Evolutionary conservation across 257 asterid genomes (phyloP).

Genomic region (Leonotis leonurus): DNA sequence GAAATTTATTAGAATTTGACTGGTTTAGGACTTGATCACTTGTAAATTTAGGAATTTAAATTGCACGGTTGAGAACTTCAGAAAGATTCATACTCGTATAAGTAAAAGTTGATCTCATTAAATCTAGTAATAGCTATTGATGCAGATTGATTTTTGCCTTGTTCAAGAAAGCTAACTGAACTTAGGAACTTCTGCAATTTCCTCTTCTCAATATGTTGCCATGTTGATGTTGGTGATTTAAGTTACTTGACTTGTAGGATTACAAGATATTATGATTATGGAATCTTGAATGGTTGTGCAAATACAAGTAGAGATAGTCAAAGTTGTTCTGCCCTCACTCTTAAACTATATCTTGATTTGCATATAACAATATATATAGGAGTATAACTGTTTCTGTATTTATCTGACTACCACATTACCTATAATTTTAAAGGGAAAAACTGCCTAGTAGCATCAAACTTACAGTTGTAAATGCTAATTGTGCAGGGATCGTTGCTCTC

Average conservation of each 20-base stretch:
- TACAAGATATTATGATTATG: background rate
- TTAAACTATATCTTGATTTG: background rate
- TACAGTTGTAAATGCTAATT: background rate
- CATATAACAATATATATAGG: background rate
- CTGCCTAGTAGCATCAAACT: background rate
- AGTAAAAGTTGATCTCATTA: background rate
- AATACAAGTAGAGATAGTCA: background rate
- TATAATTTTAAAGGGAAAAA: background rate
- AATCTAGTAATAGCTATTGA: too few species aligned
- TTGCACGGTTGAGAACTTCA: too few species aligned
- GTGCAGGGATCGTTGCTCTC: background rate
- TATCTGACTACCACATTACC: background rate
- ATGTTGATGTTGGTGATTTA: background rate
- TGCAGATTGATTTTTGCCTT: background rate
- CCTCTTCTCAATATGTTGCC: background rate
- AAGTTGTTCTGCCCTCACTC: background rate
- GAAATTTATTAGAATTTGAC: background rate
- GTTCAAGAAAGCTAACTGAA: background rate
- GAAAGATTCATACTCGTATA: too few species aligned
- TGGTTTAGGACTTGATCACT: background rate
- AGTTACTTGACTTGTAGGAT: background rate
- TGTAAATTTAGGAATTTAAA: too few species aligned
- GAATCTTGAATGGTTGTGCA: background rate
- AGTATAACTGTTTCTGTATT: background rate
- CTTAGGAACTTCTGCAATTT: background rate